A percentile compares a stretch with the other conserved stretches of the same genome.
Conservation (phyloP, 768 basidiomycete species). For the Arthromyces matolae region DNA sequence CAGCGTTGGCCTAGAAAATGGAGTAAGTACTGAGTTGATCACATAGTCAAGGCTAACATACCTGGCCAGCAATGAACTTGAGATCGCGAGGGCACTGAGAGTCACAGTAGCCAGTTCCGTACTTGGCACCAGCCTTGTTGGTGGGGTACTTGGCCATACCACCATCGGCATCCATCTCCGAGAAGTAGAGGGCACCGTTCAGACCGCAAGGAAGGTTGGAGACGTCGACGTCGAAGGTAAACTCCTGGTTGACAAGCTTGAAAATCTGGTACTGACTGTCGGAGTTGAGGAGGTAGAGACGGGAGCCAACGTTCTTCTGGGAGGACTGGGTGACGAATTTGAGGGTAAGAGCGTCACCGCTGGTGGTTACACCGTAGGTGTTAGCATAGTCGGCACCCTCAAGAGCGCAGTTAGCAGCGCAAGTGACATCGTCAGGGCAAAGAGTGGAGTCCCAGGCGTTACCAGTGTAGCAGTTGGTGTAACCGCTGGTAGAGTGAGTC, state of each 20-base stretch:
- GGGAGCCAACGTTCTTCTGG: not conserved
- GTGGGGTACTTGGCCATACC: too few relatives aligned
- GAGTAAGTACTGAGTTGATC: not conserved
- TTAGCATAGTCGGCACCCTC: not conserved
- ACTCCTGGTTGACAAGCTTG: too few relatives aligned
- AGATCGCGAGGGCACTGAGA: constrained; percentile 56
- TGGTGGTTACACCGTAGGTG: not conserved
- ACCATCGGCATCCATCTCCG: too few relatives aligned
- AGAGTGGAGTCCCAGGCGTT: not conserved
- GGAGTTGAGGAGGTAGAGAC: too few relatives aligned
- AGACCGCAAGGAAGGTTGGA: too few relatives aligned
- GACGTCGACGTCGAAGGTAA: too few relatives aligned
- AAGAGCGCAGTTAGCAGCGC: too few relatives aligned
- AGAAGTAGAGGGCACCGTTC: too few relatives aligned
- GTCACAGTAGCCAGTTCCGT: too few relatives aligned
- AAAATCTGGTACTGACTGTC: too few relatives aligned
- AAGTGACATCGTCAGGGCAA: not conserved
- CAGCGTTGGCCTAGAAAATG: constrained; percentile 40
- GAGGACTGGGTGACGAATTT: not conserved
- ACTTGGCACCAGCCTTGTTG: too few relatives aligned
- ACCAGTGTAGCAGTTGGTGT: not conserved
- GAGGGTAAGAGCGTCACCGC: not conserved
- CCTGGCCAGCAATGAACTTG: constrained; percentile 57
- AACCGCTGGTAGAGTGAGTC: not conserved
- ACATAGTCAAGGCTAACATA: constrained; percentile 21